A percentile compares a stretch with the other conserved stretches of the same genome.
Evolutionary conservation across 1,284 basidiomycete species (phyloP).

Genomic region (Trichosporon sp.): DNA sequence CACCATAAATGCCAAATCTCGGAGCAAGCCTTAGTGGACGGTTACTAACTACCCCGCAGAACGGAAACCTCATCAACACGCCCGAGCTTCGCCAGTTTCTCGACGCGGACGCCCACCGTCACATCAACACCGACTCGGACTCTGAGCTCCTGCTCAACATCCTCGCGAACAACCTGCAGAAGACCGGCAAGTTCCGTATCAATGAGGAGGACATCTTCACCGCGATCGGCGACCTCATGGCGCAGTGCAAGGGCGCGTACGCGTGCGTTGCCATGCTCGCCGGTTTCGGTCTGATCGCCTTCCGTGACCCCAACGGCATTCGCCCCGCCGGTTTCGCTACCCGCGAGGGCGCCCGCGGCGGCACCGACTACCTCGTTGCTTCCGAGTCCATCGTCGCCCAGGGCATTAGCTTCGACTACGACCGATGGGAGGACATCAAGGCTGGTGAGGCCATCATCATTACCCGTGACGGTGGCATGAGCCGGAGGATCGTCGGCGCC

Average conservation of each 20-base stretch:
- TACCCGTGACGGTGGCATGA: constrained; percentile 65
- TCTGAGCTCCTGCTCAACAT: constrained; percentile 96
- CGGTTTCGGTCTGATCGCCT: constrained; percentile 96
- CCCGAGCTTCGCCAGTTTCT: constrained; percentile 78
- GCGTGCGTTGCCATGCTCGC: constrained; percentile 98
- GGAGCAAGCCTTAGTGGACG: neutral
- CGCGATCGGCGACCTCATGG: constrained; percentile 85
- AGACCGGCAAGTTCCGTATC: constrained; percentile 97
- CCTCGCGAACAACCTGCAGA: constrained; percentile 94
- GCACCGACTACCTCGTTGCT: constrained; percentile 82
- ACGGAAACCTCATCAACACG: constrained; percentile 98
- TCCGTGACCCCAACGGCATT: constrained; percentile 98
- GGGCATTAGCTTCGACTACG: constrained; percentile 76
- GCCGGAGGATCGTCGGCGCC: constrained; percentile 66
- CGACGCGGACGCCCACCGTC: constrained; percentile 93
- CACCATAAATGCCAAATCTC: neutral
- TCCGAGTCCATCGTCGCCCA: constrained; percentile 97
- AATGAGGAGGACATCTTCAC: constrained; percentile 99
- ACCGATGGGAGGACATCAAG: constrained; percentile 79
- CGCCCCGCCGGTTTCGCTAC: constrained; percentile 81
- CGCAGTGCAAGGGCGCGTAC: constrained; percentile 85
- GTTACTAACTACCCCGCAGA: constrained; percentile 55
- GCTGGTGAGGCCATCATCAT: constrained; percentile 95
- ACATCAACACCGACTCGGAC: constrained; percentile 98
- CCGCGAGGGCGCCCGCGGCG: constrained; percentile 53